Base-by-base conservation (phyloP, 805 yeast genomes). In the Kodamaea leandrae region DNA sequence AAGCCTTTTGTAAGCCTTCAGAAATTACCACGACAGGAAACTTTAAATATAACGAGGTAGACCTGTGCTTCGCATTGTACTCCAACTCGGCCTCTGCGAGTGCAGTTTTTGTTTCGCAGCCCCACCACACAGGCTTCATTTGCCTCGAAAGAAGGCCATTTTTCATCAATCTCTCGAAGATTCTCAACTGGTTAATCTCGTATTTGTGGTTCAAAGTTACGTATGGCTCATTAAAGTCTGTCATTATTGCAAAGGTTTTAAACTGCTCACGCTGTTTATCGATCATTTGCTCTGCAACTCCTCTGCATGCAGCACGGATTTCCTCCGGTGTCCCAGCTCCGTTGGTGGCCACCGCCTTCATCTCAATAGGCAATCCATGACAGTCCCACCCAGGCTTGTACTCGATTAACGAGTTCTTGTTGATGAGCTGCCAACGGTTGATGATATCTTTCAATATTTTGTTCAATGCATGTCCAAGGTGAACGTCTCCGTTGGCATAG, bases 351-450 rank as follows among this genome's bases (percentile, higher is more conserved):
- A 28, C 34, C 0, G 95, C 95, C 53, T 89, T 90, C 57, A 87
- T 70, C 61, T 93, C 99, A 47, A 93, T 93, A 1, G 99, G 99
- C 27, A 93, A 68, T 0, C 99, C 99, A 65, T 93, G 99, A 57
- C 99, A 93, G 60, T 93, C 99, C 98, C 99, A 93, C 0, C 99
- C 99, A 0, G 98, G 96, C 30, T 74, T 72, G 54, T 86, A 93
- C 39, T 74, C 71, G 3, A 93, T 79, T 36, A 73, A 71, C 45
- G 79, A 72, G 12, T 88, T 86, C 27, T 70, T 61, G 42, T 57
- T 48, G 15, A 82, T 58, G 18, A 90, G 64, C 54, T 87, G 80
- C 50, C 68, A 82, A 38, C 99, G 69, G 47, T 78, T 77, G 33
- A 91, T 78, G 34, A 93, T 80, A 61, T 93, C 99, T 60, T 93